Evolutionary conservation across 345 rosid genomes (phyloP).

Genomic region (Lepidium africanum): DNA sequence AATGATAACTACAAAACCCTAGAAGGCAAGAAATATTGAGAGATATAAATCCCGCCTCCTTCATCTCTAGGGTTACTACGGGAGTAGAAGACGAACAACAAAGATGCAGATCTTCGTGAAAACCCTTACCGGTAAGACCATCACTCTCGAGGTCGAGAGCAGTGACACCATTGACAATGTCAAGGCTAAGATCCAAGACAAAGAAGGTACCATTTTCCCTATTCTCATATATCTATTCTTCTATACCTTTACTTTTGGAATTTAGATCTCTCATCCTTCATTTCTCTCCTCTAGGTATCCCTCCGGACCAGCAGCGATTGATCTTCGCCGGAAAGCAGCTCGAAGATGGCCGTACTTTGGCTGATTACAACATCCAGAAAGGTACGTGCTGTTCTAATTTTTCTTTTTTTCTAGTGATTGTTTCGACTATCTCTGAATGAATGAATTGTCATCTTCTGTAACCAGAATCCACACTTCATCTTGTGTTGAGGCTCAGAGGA

Average conservation of each 20-base stretch:
- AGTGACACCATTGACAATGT: conserved; percentile 86
- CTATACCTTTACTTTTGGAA: background rate
- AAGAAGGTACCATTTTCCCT: conserved; percentile 43
- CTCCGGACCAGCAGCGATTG: conserved; percentile 88
- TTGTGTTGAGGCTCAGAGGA: conserved; percentile 80
- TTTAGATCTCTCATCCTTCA: background rate
- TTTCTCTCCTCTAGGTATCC: conserved; percentile 41
- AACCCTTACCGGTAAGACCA: conserved; percentile 91
- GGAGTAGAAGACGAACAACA: background rate
- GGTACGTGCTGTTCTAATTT: conserved; percentile 23
- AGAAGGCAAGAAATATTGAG: background rate
- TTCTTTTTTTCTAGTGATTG: background rate
- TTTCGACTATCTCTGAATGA: background rate
- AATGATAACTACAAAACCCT: conserved; percentile 11
- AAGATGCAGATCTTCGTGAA: conserved; percentile 93
- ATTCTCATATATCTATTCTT: background rate
- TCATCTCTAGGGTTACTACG: background rate
- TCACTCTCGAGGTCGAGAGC: conserved; percentile 92
- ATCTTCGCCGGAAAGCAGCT: conserved; percentile 94
- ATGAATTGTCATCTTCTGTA: background rate
- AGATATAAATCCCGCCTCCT: background rate
- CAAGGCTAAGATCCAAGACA: conserved; percentile 89
- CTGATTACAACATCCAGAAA: conserved; percentile 88
- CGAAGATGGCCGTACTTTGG: conserved; percentile 87
- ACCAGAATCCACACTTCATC: conserved; percentile 75